These are phyloP conservation scores for Colletotrichum tropicale DNA, from an alignment of 2,329 filamentous ascomycete species.

Conservation along the genomic window DNA sequence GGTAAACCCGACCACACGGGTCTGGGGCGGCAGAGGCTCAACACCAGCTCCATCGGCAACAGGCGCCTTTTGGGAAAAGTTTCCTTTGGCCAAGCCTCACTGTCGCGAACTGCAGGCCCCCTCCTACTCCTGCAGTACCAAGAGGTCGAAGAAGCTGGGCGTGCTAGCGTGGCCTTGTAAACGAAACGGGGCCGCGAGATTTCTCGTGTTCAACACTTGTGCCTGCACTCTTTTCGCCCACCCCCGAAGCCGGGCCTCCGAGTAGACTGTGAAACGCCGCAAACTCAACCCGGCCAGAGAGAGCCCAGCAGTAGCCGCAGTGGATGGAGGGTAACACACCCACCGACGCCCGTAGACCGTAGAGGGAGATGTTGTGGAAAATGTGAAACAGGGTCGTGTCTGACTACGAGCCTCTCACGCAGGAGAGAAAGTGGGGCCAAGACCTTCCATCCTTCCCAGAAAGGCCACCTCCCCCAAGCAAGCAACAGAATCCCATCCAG, in stretches of 20 bases:
- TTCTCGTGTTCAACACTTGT: background rate
- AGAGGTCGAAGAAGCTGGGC: background rate
- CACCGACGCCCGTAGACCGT: background rate
- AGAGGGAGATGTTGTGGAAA: background rate
- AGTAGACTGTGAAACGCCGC: conserved; percentile 6
- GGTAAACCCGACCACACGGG: background rate
- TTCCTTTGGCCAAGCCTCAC: conserved; percentile 7
- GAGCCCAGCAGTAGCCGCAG: background rate
- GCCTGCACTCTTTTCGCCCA: background rate
- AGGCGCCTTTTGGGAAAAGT: background rate
- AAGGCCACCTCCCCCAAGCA: background rate
- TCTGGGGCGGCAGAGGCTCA: background rate
- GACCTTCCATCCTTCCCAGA: background rate
- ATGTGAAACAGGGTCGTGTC: conserved; percentile 18
- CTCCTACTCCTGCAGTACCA: background rate
- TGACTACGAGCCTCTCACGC: conserved; percentile 11
- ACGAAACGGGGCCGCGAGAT: conserved; percentile 2
- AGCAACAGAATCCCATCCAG: background rate
- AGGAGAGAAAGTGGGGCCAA: conserved; percentile 18
- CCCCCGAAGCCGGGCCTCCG: background rate
- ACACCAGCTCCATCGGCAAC: background rate
- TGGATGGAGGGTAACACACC: background rate
- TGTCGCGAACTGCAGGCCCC: background rate
- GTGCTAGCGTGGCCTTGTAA: background rate
- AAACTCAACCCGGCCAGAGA: background rate